phyloP scores from a whole-genome alignment of 2,329 filamentous ascomycete species.

The Trichophyton equinum region DNA sequence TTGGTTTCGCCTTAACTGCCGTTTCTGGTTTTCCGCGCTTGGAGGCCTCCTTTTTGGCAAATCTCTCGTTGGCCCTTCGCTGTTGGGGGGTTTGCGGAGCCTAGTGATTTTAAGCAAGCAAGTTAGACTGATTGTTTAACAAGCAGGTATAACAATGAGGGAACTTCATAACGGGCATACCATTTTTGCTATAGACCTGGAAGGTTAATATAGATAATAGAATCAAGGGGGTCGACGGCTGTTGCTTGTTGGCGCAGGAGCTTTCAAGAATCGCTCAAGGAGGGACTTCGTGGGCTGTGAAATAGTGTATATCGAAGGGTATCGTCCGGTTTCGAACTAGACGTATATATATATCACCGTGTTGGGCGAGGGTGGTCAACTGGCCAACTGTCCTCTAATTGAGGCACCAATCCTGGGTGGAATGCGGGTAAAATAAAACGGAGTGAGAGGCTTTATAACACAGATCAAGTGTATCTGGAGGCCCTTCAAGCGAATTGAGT shows the following conservation, averaged over 20 bases:
- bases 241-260: background rate
- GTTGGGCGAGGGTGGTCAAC: background rate
- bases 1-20: slow-evolving; percentile 36
- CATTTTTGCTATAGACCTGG: background rate
- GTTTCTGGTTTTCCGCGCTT: slow-evolving; percentile 46
- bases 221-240: background rate
- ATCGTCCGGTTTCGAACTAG: background rate
- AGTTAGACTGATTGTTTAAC: background rate
- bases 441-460: no score
- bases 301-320: background rate
- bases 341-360: background rate
- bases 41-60: slow-evolving; percentile 45
- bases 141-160: background rate
- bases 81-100: slow-evolving; percentile 52
- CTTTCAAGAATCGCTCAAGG: background rate
- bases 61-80: slow-evolving; percentile 50
- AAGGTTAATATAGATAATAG: background rate
- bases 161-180: background rate
- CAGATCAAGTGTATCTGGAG: background rate
- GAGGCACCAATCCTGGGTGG: background rate
- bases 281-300: background rate
- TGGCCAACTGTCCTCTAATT: slow-evolving; percentile 4
- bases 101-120: slow-evolving; percentile 25
- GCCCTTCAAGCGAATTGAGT: background rate
- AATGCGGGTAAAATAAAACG: background rate